Evolutionary conservation across 2,329 filamentous ascomycete genomes (phyloP), one percentile per base, ranked within the genome.

Genomic region (Colletotrichum sp.): DNA sequence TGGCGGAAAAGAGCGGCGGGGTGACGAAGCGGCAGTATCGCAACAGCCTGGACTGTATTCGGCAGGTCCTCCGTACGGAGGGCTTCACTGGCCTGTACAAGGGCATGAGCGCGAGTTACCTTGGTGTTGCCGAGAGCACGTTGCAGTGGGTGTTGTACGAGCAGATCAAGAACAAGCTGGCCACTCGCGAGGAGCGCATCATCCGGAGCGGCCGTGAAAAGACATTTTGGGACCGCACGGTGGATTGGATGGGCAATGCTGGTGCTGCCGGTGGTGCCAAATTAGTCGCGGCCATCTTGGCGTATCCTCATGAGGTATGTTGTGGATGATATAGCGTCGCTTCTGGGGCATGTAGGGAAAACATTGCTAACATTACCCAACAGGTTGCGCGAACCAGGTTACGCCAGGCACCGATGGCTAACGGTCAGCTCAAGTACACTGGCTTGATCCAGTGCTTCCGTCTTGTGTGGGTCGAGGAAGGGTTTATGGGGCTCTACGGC

Each of bases 141-240:
- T 85, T 98, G 81, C 96, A 99, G 84, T 98, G 96, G 96, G 93
- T 98, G 81, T 87, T 98, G 80, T 99, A 98, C 85, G 96, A 99
- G 87, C 94, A 96, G 84, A 93, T 98, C 89, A 99, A 98, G 89
- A 88, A 91, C 28, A 88, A 89, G n/a, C 87, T 98, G 39, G 91
- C 90, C 62, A 86, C 87, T 60, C 88, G 95, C 75, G 94, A 94
- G 83, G 89, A 89, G 80, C 87, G 85, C 68, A 89, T 91, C 65
- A 88, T 83, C 77, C 86, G 78, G 80, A 92, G 84, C 87, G 94
- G 94, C 2, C 88, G 92, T 60, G 87, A 90, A 49, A 93, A 91
- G 83, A 95, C 87, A 6, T 85, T 88, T 79, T 95, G 94, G 93
- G 96, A 98, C 81, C 89, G 91, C 75, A 92, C 92, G 1, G 90